Evolutionary conservation across 1,139 yeast genomes (phyloP), one percentile per base, ranked within the genome.

Genomic region (Candida glucosophila): DNA sequence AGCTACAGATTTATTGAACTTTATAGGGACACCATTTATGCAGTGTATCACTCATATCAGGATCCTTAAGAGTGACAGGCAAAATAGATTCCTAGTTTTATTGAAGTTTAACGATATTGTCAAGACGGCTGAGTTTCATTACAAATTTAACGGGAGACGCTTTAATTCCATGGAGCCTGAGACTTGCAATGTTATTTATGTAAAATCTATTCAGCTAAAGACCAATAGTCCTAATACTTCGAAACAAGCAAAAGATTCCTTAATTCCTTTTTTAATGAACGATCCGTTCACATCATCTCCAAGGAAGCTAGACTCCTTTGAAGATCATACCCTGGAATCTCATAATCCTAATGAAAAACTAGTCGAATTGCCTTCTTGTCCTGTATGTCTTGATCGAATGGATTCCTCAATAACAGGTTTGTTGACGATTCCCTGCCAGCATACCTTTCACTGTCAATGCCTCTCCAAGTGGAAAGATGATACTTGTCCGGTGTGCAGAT

Each of bases 161-260:
- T 88, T 88, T 57, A 85, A 79, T 41, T 73, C 90, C 3, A 77
- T 85, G 81, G 95, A 86, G 41, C 86, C 94, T 0, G 95, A 86
- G 44, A 63, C 73, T 10, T 86, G 96, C 39, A 90, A 80, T 45
- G 83, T 77, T 5, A 70, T 86, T 2, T 72, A 67, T 33, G 72
- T 88, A 8, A 73, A 69, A 33, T 67, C 77, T n/a, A 69, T 85
- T 4, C 5, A 12, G n/a, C 10, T 21, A 6, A 45, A 43, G 22
- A 23, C 35, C 4, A 33, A 36, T 17, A n/a, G n/a, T n/a, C n/a
- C n/a, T n/a, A n/a, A n/a, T n/a, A n/a, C n/a, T n/a, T n/a, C n/a
- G n/a, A 4, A 9, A n/a, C 21, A 50, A 11, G 36, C 52, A 16
- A 31, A 39, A 32, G 47, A 60, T 32, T 28, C 58, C 2, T 31